Evolutionary conservation across 1,284 basidiomycete genomes (phyloP).

Genomic region (Ceratobasidium papillatum): DNA sequence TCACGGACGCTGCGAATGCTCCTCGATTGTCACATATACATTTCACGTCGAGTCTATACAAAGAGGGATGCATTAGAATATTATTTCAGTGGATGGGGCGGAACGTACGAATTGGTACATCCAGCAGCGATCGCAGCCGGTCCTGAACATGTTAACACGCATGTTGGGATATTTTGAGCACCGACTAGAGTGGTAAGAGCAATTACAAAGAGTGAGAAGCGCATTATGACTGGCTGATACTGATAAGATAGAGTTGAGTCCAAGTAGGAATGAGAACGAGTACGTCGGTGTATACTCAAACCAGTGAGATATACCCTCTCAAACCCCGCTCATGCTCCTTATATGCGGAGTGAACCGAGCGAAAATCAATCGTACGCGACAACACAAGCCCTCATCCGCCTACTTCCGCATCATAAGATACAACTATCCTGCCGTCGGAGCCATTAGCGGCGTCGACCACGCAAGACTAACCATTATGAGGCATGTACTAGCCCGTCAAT

Average conservation of each 20-base stretch:
- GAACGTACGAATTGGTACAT: background rate
- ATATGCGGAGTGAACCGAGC: background rate
- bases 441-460: too few species aligned
- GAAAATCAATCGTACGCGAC: background rate
- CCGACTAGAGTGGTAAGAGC: background rate
- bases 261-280: background rate
- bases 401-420: too few species aligned
- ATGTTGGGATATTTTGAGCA: slow-evolving; percentile 3
- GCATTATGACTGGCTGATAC: too few species aligned
- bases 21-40: background rate
- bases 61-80: too few species aligned
- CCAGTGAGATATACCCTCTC: too few species aligned
- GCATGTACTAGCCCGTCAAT: too few species aligned
- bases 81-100: background rate
- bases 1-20: background rate
- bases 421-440: too few species aligned
- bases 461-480: too few species aligned
- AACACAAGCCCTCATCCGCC: too few species aligned
- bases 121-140: slow-evolving; percentile 14
- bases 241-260: too few species aligned
- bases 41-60: background rate
- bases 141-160: background rate
- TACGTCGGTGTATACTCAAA: background rate
- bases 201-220: background rate
- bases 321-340: background rate